Conservation (phyloP, 139 green algal genomes). For the Zygnema cylindricum region DNA sequence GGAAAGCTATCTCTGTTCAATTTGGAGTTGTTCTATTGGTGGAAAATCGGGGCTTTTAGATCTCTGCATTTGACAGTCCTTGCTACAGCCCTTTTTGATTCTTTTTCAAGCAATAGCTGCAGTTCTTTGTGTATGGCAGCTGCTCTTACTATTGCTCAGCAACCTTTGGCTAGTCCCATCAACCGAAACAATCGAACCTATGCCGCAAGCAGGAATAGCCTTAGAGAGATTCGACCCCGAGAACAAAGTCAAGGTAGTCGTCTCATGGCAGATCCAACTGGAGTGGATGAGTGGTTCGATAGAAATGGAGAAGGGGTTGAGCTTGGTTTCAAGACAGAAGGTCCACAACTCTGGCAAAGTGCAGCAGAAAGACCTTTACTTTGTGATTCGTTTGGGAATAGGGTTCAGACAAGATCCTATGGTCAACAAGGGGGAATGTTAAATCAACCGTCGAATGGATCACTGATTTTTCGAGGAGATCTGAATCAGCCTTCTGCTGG, state of each 20-base stretch:
- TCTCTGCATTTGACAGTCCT: no score
- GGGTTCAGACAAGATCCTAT: no score
- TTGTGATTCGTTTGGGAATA: no score
- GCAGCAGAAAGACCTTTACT: neutral
- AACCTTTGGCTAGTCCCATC: neutral
- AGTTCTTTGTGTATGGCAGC: neutral
- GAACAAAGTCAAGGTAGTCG: neutral
- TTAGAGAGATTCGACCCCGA: neutral
- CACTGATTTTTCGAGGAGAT: neutral
- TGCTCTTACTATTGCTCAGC: neutral
- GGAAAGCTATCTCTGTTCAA: no score
- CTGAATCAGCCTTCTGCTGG: neutral
- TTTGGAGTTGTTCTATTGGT: no score
- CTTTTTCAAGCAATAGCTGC: no score
- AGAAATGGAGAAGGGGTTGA: neutral
- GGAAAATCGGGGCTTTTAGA: no score
- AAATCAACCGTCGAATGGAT: neutral
- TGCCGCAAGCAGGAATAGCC: neutral
- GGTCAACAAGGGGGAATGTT: neutral
- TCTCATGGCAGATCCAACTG: neutral
- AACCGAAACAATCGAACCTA: neutral
- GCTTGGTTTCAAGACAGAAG: neutral
- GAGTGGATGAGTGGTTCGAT: neutral
- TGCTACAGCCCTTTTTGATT: no score
- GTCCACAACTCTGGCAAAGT: neutral